A percentile compares a stretch with the other conserved stretches of the same genome.
phyloP scores from a whole-genome alignment of 2,329 filamentous ascomycete species.

The Penicillium polonicum region DNA sequence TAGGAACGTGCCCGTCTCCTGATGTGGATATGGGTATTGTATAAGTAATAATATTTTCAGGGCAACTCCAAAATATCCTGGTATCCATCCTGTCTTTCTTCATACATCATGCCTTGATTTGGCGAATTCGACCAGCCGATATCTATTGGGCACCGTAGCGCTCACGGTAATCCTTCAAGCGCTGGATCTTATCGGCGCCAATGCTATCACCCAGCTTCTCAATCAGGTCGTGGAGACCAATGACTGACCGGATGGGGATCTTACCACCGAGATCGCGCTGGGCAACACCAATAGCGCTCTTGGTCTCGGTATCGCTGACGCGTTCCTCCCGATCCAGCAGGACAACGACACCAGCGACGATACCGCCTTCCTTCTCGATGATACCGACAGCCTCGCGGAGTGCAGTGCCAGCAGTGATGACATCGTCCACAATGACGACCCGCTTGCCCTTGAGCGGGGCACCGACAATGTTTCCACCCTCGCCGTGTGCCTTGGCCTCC shows the following conservation, averaged over 20 bases:
- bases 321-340: slow-evolving; percentile 71
- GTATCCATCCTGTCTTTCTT: slow-evolving; percentile 25
- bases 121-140: background rate
- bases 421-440: slow-evolving; percentile 91
- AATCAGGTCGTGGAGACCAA: slow-evolving; percentile 73
- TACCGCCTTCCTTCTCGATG: slow-evolving; percentile 80
- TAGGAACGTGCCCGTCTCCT: background rate
- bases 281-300: slow-evolving; percentile 83
- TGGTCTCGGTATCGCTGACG: slow-evolving; percentile 62
- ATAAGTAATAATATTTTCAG: slow-evolving; percentile 2
- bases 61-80: slow-evolving; percentile 18
- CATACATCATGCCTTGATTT: slow-evolving; percentile 24
- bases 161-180: slow-evolving; percentile 70
- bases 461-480: slow-evolving; percentile 90
- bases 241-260: slow-evolving; percentile 77
- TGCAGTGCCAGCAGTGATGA: slow-evolving; percentile 92
- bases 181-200: slow-evolving; percentile 61
- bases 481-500: slow-evolving; percentile 93
- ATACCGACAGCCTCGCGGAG: slow-evolving; percentile 90
- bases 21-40: background rate
- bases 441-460: slow-evolving; percentile 79
- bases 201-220: slow-evolving; percentile 63
- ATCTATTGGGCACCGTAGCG: slow-evolving; percentile 42
- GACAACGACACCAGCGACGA: slow-evolving; percentile 82
- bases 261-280: slow-evolving; percentile 68